Evolutionary conservation across 257 asterid genomes (phyloP).

Genomic region (Leptodermis oblonga): DNA sequence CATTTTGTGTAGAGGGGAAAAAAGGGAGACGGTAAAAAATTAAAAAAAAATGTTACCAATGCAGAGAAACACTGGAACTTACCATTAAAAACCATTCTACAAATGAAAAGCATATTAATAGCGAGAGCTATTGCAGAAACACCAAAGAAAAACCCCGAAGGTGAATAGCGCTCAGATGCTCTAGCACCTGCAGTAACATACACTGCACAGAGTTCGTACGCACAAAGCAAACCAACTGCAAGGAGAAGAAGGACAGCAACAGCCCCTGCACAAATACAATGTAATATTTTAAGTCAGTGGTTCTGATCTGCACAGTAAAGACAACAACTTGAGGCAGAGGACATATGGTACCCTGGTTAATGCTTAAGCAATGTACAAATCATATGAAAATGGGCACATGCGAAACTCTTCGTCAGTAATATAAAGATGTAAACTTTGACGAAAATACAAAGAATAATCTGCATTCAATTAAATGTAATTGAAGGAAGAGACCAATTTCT

Average conservation of each 20-base stretch:
- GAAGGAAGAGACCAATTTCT: not conserved
- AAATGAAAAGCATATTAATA: slow-evolving; percentile 97
- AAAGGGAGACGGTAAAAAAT: not conserved
- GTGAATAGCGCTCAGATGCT: slow-evolving; percentile 96
- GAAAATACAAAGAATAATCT: not conserved
- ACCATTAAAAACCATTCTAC: slow-evolving; percentile 99
- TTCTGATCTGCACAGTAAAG: not conserved
- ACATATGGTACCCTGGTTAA: not conserved
- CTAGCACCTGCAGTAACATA: slow-evolving; percentile 89
- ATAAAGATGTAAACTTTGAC: not conserved
- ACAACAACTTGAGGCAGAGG: not conserved
- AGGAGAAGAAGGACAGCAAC: slow-evolving; percentile 95
- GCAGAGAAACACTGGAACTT: slow-evolving; percentile 18
- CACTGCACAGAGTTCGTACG: slow-evolving; percentile 97
- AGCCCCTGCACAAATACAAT: slow-evolving; percentile 60
- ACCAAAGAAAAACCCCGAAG: slow-evolving; percentile 99
- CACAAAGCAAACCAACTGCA: slow-evolving; percentile 97
- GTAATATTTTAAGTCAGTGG: not conserved
- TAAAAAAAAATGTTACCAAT: not conserved
- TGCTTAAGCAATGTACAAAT: not conserved
- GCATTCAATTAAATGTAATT: not conserved
- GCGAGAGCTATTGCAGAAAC: slow-evolving; percentile 97
- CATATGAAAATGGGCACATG: not conserved
- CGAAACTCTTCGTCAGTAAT: not conserved
- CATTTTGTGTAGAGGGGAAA: not conserved